A percentile compares a stretch with the other conserved stretches of the same genome.
These are phyloP conservation scores for Carallia brachiata DNA, from an alignment of 345 rosid species.

Conservation along the genomic window DNA sequence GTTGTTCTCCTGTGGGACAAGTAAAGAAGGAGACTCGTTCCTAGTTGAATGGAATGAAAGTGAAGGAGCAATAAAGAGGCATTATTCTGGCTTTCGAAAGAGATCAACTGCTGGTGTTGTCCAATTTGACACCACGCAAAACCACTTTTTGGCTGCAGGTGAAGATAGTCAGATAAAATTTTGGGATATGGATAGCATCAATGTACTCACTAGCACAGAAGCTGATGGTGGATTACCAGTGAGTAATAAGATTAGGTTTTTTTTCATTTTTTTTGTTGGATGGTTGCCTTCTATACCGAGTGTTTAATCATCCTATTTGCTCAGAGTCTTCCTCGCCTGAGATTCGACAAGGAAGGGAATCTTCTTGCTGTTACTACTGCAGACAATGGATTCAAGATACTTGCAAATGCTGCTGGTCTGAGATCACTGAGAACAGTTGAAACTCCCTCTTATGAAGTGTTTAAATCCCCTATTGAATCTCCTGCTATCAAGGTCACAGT, in stretches of 20 bases:
- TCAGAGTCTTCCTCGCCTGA: constrained; percentile 75
- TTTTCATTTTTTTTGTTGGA: neutral
- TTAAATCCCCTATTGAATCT: constrained; percentile 62
- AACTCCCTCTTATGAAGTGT: constrained; percentile 57
- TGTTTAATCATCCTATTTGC: constrained; percentile 16
- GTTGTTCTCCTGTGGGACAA: constrained; percentile 88
- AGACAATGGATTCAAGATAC: constrained; percentile 87
- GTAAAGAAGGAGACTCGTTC: constrained; percentile 80
- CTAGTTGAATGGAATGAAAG: constrained; percentile 96
- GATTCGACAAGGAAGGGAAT: constrained; percentile 84
- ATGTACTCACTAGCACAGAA: constrained; percentile 54
- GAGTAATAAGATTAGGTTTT: constrained; percentile 32
- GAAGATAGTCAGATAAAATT: constrained; percentile 84
- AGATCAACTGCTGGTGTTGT: constrained; percentile 53
- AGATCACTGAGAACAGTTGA: constrained; percentile 60
- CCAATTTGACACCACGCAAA: constrained; percentile 84
- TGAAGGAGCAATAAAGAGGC: constrained; percentile 85
- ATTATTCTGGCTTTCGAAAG: constrained; percentile 63
- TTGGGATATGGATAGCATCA: constrained; percentile 83
- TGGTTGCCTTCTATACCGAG: neutral
- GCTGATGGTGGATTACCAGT: constrained; percentile 92
- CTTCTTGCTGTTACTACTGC: constrained; percentile 87
- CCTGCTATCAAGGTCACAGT: constrained; percentile 45
- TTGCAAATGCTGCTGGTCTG: constrained; percentile 67
- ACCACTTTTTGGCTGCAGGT: constrained; percentile 87